Evolutionary conservation across 1,284 basidiomycete species (phyloP).

Genomic region (Kwoniella shivajii): DNA sequence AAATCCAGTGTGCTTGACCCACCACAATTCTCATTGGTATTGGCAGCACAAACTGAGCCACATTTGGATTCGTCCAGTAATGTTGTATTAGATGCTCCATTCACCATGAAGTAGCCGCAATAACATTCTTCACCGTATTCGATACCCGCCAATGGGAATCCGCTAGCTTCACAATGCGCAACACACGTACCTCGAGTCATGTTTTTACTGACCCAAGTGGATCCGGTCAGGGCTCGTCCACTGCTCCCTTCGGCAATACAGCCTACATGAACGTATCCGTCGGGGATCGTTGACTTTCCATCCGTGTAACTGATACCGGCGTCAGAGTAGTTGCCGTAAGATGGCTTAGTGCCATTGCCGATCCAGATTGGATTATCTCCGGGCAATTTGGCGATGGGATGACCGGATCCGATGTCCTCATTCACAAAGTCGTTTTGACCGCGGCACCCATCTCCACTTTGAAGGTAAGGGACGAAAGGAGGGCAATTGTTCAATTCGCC

Average conservation of each 20-base stretch:
- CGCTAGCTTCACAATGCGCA: conserved; percentile 25
- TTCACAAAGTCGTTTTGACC: conserved; percentile 43
- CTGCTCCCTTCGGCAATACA: conserved; percentile 42
- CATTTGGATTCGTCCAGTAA: conserved; percentile 25
- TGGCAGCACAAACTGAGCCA: conserved; percentile 24
- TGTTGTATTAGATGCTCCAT: conserved; percentile 33
- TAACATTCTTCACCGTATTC: conserved; percentile 36
- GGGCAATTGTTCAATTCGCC: conserved; percentile 44
- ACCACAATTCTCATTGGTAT: conserved; percentile 36
- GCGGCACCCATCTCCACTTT: conserved; percentile 35
- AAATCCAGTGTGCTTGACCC: conserved; percentile 52
- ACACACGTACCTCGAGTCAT: conserved; percentile 32
- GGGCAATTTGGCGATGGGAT: conserved; percentile 38
- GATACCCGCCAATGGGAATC: conserved; percentile 33
- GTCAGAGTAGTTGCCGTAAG: conserved; percentile 29
- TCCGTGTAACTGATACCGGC: conserved; percentile 23
- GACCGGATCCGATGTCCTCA: conserved; percentile 46
- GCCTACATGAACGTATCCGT: conserved; percentile 38
- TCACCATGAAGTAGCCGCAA: conserved; percentile 29
- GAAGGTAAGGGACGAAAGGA: conserved; percentile 47
- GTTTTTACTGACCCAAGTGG: conserved; percentile 17
- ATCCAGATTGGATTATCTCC: conserved; percentile 52
- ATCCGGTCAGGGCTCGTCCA: conserved; percentile 35
- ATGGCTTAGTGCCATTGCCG: conserved; percentile 35
- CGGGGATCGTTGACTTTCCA: conserved; percentile 33